Conservation (phyloP, 108 stramenopile species). For the Stephanodiscus minutulus region DNA sequence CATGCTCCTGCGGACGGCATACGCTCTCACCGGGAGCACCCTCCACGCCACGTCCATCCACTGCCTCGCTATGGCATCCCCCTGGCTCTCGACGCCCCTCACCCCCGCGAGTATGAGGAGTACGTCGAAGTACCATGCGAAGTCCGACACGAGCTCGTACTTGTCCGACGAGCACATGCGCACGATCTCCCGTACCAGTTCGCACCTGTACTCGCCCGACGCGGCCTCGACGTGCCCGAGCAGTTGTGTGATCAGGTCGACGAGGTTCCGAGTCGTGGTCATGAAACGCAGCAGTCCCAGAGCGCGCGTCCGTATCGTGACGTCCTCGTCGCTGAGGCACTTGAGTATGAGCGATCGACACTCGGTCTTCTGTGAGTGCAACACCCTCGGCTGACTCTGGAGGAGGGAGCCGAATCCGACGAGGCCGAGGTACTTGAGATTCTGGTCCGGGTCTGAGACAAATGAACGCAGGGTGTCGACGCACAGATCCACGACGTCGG, state of each 20-base stretch:
- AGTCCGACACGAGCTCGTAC: slow-evolving; percentile 90
- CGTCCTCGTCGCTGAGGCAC: slow-evolving; percentile 97
- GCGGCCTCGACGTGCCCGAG: slow-evolving; percentile 89
- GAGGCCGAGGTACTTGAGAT: slow-evolving; percentile 98
- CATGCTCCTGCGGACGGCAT: slow-evolving; percentile 83
- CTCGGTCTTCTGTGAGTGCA: slow-evolving; percentile 67
- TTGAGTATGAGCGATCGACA: slow-evolving; percentile 90
- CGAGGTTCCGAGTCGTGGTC: slow-evolving; percentile 92
- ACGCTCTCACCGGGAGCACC: slow-evolving; percentile 91
- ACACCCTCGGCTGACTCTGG: slow-evolving; percentile 87
- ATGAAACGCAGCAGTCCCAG: slow-evolving; percentile 94
- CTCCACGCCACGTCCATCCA: slow-evolving; percentile 94
- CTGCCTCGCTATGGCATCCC: slow-evolving; percentile 85
- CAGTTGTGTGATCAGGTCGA: slow-evolving; percentile 92
- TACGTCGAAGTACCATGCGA: slow-evolving; percentile 94
- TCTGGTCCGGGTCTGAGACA: slow-evolving; percentile 96
- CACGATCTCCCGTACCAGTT: slow-evolving; percentile 93
- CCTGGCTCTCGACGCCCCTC: slow-evolving; percentile 73
- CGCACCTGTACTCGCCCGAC: slow-evolving; percentile 90
- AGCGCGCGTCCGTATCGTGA: slow-evolving; percentile 96
- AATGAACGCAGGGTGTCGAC: slow-evolving; percentile 88
- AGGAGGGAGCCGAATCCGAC: slow-evolving; percentile 94
- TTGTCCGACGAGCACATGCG: slow-evolving; percentile 93
- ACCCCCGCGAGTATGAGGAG: slow-evolving; percentile 86
- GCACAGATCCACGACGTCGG: slow-evolving; percentile 90